Evolutionary conservation across 2,329 filamentous ascomycete genomes (phyloP), one percentile per base, ranked within the genome.

Genomic region (Ophiocordyceps sinensis): DNA sequence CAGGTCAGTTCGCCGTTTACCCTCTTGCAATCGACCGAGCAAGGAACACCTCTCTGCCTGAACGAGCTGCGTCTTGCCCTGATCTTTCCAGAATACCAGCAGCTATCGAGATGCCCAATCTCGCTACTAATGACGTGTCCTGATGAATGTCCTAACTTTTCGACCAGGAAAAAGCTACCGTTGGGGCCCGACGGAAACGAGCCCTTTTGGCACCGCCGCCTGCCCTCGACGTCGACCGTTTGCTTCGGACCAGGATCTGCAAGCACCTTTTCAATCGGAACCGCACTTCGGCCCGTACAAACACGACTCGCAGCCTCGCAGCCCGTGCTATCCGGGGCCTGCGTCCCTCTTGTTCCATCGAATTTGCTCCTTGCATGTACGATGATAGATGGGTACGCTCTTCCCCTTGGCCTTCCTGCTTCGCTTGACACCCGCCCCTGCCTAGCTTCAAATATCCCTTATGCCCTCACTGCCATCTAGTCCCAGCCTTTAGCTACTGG

Each of bases 351-450:
- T 36, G 37, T 32, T 32, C 10, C 37, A 29, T 31, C 44, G 44
- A 46, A 47, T 39, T 50, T 51, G 51, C 47, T 50, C 45, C 42
- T 49, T 43, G 43, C 37, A 42, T 44, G 41, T 42, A 58, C 51
- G 47, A 61, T 60, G 59, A 56, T 59, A 62, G 54, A 64, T 64
- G 60, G 62, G 64, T 67, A 66, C 51, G 64, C 53, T 47, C 53
- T 49, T 46, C 44, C 47, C 28, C 39, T 17, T 30, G 19, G 17
- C 38, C 19, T 29, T 46, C 40, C 49, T 44, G 42, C 38, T 51
- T 41, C 41, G 53, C 54, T 57, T 60, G 56, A 62, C 51, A 21
- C 53, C 31, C 29, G 14, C n/a, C 29, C 51, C 44, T 41, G 29
- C 39, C 44, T 30, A 29, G 36, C 38, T 42, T 41, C 39, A 32